These are phyloP conservation scores for Lipomyces starkeyi DNA, from an alignment of 805 yeast species.

Conservation along the genomic window DNA sequence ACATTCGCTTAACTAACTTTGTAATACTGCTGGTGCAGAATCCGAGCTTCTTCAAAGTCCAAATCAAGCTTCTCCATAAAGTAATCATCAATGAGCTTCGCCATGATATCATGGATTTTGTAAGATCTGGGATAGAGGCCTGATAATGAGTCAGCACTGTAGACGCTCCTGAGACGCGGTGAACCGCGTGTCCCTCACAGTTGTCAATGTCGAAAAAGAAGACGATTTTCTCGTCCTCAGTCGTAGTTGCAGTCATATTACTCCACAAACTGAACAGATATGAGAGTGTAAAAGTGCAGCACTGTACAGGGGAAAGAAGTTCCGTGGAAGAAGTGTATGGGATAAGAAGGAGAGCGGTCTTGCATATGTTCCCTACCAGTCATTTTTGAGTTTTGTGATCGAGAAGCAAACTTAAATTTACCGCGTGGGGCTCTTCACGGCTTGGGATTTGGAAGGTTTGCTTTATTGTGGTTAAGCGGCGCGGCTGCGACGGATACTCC, in stretches of 20 bases:
- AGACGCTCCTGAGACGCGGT: background rate
- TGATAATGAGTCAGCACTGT: conserved; percentile 11
- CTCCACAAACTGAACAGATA: background rate
- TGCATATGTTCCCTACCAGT: background rate
- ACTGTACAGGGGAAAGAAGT: background rate
- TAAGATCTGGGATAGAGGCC: conserved; percentile 72
- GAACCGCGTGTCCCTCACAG: conserved; percentile 50
- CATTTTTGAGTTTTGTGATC: background rate
- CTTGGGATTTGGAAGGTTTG: background rate
- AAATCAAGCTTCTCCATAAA: conserved; percentile 69
- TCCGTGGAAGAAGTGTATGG: background rate
- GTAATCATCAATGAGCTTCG: conserved; percentile 78
- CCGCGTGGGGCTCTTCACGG: background rate
- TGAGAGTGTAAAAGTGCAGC: background rate
- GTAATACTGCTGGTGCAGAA: conserved; percentile 76
- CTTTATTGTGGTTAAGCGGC: too few species aligned
- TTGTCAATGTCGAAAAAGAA: conserved; percentile 95
- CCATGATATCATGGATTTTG: conserved; percentile 86
- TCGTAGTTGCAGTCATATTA: background rate
- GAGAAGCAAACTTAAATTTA: background rate
- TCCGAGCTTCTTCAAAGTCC: conserved; percentile 73
- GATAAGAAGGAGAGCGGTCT: background rate
- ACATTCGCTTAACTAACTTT: conserved; percentile 38
- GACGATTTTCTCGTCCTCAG: conserved; percentile 36
- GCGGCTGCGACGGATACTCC: background rate